phyloP scores from a whole-genome alignment of 1,284 basidiomycete genomes.

The Puccinia brachypodii region DNA sequence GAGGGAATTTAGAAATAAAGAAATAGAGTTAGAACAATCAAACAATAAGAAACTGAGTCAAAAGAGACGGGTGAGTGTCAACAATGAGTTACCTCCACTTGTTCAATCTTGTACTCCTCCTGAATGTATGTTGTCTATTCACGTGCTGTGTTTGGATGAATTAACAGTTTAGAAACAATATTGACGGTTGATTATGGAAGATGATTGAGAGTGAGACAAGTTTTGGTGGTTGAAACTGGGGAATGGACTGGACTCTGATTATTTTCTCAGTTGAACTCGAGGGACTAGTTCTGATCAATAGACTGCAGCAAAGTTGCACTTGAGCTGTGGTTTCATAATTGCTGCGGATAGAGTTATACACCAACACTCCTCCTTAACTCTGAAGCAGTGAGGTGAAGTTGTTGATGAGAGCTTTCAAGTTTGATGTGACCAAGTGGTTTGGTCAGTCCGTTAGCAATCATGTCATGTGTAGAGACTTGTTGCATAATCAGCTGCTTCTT shows the following conservation, averaged over 20 bases:
- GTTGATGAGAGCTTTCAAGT: background rate
- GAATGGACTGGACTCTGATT: background rate
- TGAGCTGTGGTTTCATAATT: background rate
- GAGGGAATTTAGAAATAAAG: background rate
- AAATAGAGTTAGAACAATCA: no score
- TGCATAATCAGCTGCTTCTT: no score
- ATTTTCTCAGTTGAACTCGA: background rate
- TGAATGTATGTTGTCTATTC: no score
- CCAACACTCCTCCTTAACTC: background rate
- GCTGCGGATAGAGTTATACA: background rate
- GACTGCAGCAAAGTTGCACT: background rate
- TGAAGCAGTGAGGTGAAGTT: background rate
- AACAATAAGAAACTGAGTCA: background rate
- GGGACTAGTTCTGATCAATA: no score
- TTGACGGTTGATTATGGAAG: background rate
- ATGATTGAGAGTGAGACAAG: background rate
- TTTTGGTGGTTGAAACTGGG: background rate
- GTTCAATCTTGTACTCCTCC: background rate
- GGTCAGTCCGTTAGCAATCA: background rate
- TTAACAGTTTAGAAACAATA: background rate
- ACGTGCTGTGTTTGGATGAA: background rate
- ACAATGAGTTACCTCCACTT: background rate
- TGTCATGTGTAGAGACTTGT: background rate
- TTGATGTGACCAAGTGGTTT: background rate
- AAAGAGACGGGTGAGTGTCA: background rate